These are phyloP conservation scores for Cryptosporidium muris DNA, from an alignment of 169 alveolate genomes.

Conservation along the genomic window DNA sequence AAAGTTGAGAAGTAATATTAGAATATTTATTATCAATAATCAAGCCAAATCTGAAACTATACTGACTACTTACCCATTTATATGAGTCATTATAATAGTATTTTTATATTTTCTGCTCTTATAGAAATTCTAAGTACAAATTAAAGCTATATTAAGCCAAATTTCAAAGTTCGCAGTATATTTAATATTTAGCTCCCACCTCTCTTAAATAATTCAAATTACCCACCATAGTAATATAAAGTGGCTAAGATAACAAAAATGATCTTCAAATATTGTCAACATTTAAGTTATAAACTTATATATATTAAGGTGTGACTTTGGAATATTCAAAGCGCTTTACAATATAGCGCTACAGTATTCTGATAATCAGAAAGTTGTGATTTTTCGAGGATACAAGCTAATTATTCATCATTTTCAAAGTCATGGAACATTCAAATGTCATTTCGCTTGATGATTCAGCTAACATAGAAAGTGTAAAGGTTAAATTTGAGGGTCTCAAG, in stretches of 20 bases:
- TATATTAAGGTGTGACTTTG: too few species aligned
- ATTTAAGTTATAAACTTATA: too few species aligned
- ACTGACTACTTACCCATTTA: constrained; percentile 49
- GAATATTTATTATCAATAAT: not conserved
- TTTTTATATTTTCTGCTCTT: constrained; percentile 12
- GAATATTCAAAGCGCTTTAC: too few species aligned
- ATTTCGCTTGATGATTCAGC: too few species aligned
- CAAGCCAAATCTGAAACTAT: not conserved
- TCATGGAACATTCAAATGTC: too few species aligned
- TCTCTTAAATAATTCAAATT: constrained; percentile 20
- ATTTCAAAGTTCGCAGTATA: not conserved
- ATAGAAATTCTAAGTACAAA: constrained; percentile 19
- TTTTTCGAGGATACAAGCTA: not conserved
- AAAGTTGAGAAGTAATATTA: not conserved
- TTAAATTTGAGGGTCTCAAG: constrained; percentile 22
- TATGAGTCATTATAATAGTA: constrained; percentile 42
- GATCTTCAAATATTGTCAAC: too few species aligned
- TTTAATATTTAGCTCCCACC: constrained; percentile 7
- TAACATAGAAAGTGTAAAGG: not conserved
- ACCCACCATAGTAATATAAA: not conserved
- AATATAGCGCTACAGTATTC: too few species aligned
- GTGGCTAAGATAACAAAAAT: too few species aligned
- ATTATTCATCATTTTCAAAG: not conserved
- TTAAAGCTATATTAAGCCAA: not conserved
- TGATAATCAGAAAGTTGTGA: not conserved